Evolutionary conservation across 306 rosid species (phyloP), one percentile per base, ranked within the genome.

Genomic region (Alnus glutinosa): DNA sequence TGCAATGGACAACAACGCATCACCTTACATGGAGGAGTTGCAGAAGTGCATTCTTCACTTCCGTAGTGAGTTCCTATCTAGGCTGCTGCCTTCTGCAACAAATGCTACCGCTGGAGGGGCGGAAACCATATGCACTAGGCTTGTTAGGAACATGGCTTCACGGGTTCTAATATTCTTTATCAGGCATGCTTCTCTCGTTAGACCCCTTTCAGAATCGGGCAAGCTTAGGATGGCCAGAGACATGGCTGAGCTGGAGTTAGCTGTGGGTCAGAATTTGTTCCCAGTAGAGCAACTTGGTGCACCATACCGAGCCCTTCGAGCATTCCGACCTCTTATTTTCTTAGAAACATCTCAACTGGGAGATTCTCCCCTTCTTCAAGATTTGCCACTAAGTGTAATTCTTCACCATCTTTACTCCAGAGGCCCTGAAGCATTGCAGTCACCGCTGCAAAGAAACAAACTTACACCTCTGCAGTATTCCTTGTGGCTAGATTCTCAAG

Each of bases 131-230:
- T 93, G 97, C 85, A 91, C 94, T 73, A 89, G 97, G 89, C 96
- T 95, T 67, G 99, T 95, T 57, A 90, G 95, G 86, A 89, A 95
- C 79, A 93, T 89, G 97, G 97, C 99, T 74, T 93, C 97, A 9
- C 88, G 99, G 47, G 97, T 96, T 83, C 88, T 93, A 59, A 91
- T 91, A 73, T 91, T 91, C 92, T 96, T 93, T 78, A 93, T 96
- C 84, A 87, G 98, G 77, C 99, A 96, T 47, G 98, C 99, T 82
- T 93, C 99, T 81, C 98, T 96, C 9, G 93, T 96, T 70, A 88
- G 99, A 89, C 99, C 98, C 51, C 97, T 96, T 78, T 96, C 99
- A 55, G 99, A 96, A 87, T 93, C 99, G 34, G 99, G 99, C 79
- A 93, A 96, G 82, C 88, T 96, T 78, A 90, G 97, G 85, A 93